phyloP scores from a whole-genome alignment of 1,139 yeast genomes.

The Candida albicans region DNA sequence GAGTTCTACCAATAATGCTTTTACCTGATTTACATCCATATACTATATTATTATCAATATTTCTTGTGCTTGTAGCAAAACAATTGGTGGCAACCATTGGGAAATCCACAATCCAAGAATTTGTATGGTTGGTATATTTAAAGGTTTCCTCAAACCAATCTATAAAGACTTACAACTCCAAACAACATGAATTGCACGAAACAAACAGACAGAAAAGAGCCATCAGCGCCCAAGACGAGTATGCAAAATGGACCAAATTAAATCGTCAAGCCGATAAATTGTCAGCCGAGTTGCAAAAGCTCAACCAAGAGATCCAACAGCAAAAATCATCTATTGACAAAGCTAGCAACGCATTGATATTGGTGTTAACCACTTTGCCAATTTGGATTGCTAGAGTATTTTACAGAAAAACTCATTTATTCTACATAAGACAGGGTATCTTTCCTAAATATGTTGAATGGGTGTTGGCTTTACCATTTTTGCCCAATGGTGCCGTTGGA shows the following conservation, averaged over 20 bases:
- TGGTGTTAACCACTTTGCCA: conserved; percentile 40
- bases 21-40: conserved; percentile 31
- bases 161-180: conserved; percentile 33
- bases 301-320: conserved; percentile 37
- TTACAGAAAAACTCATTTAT: conserved; percentile 58
- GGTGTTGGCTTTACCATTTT: conserved; percentile 60
- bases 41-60: conserved; percentile 27
- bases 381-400: conserved; percentile 52
- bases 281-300: conserved; percentile 48
- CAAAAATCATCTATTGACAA: conserved; percentile 41
- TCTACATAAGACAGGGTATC: conserved; percentile 58
- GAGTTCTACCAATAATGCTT: conserved; percentile 1
- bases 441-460: conserved; percentile 61
- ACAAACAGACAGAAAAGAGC: conserved; percentile 54
- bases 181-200: conserved; percentile 47
- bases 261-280: conserved; percentile 70
- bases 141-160: conserved; percentile 23
- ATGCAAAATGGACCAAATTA: conserved; percentile 94
- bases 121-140: conserved; percentile 42
- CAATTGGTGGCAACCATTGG: conserved; percentile 35
- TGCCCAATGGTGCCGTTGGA: conserved; percentile 56
- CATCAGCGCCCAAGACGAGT: conserved; percentile 87
- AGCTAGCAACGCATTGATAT: conserved; percentile 26
- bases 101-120: conserved; percentile 32
- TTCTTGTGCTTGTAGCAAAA: conserved; percentile 33